Base-by-base conservation (phyloP, 2,329 filamentous ascomycete species). In the Escovopsis weberi region DNA sequence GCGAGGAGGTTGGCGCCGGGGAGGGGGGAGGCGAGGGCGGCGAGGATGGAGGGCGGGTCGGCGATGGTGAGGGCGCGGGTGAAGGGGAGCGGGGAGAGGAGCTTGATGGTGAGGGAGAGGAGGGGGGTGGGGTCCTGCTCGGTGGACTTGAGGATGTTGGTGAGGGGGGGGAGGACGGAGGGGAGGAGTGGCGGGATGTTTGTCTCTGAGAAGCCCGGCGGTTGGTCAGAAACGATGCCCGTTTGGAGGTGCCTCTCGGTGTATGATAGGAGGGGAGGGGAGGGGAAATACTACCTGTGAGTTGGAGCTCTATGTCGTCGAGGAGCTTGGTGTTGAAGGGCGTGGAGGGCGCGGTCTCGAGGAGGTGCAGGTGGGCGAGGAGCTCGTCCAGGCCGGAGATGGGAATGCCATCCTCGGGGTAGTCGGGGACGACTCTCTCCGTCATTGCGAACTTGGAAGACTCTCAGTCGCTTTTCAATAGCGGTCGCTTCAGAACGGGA, bases 1-100 rank as follows among this genome's bases (percentile, higher is more conserved):
- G 68, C 75, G 23, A 80, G 68, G 12, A 77, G 59, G 52, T 75
- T 76, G 28, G 72, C 72, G 2, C 72, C 69, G 0, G 74, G 66
- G 0, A 72, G 62, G 1, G 72, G 67, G 1, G 74, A 76, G 38
- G 57, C 56, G 12, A 80, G 61, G 23, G 74, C 74, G 33, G 64
- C 62, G 39, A 75, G 58, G 4, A 80, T 55, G 12, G 68, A 62
- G 6, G 68, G 62, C 37, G 69, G 63, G 23, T 72, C 67, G 10
- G 73, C 71, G 7, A 78, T 56, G 2, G 65, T 59, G 47, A 78
- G 61, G 12, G 68, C 60, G 37, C 72, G 63, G 4, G 62, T 62
- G 51, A 79, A 75, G 34, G 59, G 55, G 2, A 79, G 58, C 0
- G 74, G 72, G 0, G 63, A 57, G 12, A 80, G 63, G 26, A 80